Conservation (phyloP, 345 rosid species). For the Isatis tinctoria region DNA sequence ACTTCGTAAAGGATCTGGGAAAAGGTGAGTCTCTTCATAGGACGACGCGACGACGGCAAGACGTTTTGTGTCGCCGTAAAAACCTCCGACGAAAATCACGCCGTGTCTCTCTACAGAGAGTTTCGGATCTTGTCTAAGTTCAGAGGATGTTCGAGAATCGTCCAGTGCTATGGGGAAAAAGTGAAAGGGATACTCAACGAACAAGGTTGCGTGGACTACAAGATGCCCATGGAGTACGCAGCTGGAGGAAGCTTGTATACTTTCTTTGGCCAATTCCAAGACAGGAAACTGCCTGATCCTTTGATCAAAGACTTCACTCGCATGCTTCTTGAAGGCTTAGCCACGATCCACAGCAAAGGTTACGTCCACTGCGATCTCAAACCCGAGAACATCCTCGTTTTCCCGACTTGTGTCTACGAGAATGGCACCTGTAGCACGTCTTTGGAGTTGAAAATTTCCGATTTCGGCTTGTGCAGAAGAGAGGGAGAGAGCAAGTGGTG, state of each 20-base stretch:
- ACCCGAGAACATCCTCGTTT: conserved; percentile 13
- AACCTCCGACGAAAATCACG: conserved; percentile 11
- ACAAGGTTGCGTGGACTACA: conserved; percentile 27
- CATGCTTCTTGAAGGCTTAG: conserved; percentile 37
- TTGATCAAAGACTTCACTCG: conserved; percentile 31
- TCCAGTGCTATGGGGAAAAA: conserved; percentile 33
- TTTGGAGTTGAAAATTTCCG: neutral
- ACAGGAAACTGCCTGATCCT: conserved; percentile 28
- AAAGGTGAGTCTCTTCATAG: neutral
- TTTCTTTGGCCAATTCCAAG: neutral
- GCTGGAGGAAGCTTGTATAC: conserved; percentile 34
- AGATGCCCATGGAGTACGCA: conserved; percentile 39
- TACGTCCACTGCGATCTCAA: conserved; percentile 31
- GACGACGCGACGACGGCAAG: neutral
- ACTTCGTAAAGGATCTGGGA: neutral
- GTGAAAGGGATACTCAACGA: neutral
- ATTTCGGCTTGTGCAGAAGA: neutral
- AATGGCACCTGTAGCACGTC: neutral
- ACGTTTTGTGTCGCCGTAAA: conserved; percentile 26
- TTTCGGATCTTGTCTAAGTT: conserved; percentile 28
- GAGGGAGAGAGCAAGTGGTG: neutral
- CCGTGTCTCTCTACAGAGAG: conserved; percentile 35
- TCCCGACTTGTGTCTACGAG: neutral
- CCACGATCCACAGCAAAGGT: conserved; percentile 28
- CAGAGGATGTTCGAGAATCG: conserved; percentile 20